Percentiles rank a stretch among this genome's conserved stretches.
Evolutionary conservation across 345 rosid species (phyloP).

Genomic region (Kernera saxatilis): DNA sequence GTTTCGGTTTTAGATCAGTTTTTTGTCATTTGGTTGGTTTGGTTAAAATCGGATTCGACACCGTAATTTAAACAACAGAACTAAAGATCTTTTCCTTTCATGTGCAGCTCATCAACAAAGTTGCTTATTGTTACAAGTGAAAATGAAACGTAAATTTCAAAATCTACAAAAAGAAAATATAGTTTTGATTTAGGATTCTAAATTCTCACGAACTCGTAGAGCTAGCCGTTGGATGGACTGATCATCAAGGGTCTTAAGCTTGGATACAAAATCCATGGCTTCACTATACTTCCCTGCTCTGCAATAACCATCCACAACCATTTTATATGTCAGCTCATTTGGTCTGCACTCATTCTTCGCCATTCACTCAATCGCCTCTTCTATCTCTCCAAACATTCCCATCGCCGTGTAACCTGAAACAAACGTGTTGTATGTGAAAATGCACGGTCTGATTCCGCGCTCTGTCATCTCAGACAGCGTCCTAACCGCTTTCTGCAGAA

Average conservation of each 20-base stretch:
- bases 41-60: no score
- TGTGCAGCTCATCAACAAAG: not conserved
- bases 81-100: not conserved
- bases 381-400: slow-evolving; percentile 62
- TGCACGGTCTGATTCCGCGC: slow-evolving; percentile 67
- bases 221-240: slow-evolving; percentile 51
- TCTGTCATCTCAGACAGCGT: slow-evolving; percentile 67
- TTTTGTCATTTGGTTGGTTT: no score
- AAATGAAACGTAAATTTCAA: slow-evolving; percentile 3
- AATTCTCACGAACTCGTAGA: slow-evolving; percentile 46
- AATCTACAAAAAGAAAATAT: not conserved
- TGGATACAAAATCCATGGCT: slow-evolving; percentile 72
- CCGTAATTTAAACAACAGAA: no score
- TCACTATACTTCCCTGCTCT: slow-evolving; percentile 56
- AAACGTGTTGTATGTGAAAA: slow-evolving; percentile 82
- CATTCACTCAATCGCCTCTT: slow-evolving; percentile 69
- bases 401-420: slow-evolving; percentile 58
- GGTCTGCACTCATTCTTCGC: slow-evolving; percentile 62
- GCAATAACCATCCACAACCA: slow-evolving; percentile 81
- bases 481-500: slow-evolving; percentile 80
- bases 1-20: no score
- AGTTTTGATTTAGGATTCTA: slow-evolving; percentile 33
- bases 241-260: slow-evolving; percentile 51
- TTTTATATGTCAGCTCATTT: slow-evolving; percentile 78
- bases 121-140: not conserved